Evolutionary conservation across 148 eudicot genomes (phyloP).

Genomic region (Chenopodium formosanum): DNA sequence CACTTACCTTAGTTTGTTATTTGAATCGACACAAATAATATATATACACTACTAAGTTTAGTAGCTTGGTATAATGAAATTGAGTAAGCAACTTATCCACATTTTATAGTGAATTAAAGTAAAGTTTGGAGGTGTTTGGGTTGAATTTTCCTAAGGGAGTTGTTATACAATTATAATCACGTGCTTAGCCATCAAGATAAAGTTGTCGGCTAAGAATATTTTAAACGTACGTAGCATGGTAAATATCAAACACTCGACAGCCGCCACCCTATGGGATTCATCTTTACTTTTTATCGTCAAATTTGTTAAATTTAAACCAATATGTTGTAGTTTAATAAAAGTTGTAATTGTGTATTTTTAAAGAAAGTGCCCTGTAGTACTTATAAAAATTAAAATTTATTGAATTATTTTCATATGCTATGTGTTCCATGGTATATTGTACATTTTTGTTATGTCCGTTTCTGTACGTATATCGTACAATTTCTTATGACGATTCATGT

Average conservation of each 20-base stretch:
- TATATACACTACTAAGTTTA: too few species aligned
- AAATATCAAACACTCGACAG: background rate
- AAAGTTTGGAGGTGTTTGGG: background rate
- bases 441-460: too few species aligned
- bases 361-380: too few species aligned
- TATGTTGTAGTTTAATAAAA: too few species aligned
- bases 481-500: too few species aligned
- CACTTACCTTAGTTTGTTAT: background rate
- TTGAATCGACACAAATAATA: background rate
- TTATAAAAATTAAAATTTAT: too few species aligned
- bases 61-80: constrained; percentile 4
- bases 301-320: too few species aligned
- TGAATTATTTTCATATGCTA: too few species aligned
- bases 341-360: too few species aligned
- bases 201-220: background rate
- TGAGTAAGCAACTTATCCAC: background rate
- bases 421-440: too few species aligned
- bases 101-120: constrained; percentile 15
- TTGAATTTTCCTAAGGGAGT: background rate
- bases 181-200: background rate
- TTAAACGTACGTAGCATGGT: background rate
- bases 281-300: too few species aligned
- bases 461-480: too few species aligned
- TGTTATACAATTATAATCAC: background rate
- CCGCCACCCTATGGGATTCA: background rate